phyloP scores from a whole-genome alignment of 2,329 filamentous ascomycete species.

The Aspergillus fumigatiaffinis region DNA sequence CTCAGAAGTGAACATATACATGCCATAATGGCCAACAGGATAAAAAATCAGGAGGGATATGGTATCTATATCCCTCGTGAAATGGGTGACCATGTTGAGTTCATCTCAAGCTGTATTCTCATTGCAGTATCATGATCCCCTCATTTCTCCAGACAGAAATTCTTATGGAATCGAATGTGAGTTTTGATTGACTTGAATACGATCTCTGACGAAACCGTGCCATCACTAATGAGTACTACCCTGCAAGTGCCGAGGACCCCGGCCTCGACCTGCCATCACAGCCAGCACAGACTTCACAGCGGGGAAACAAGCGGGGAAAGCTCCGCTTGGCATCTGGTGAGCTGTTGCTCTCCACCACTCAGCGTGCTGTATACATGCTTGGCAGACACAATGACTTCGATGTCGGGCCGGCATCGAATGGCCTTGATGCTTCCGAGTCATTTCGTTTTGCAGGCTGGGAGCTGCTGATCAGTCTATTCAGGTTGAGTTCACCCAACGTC shows the following conservation, averaged over 20 bases:
- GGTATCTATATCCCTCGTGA: too few species aligned
- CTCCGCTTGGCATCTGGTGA: neutral
- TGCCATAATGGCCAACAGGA: too few species aligned
- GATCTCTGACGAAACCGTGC: neutral
- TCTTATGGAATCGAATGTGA: neutral
- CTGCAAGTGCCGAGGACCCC: neutral
- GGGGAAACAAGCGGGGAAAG: neutral
- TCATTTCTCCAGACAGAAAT: too few species aligned
- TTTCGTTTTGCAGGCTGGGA: too few species aligned
- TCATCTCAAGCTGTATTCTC: too few species aligned
- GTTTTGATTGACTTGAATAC: neutral
- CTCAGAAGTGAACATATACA: too few species aligned
- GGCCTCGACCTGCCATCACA: neutral
- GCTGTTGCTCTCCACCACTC: neutral
- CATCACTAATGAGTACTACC: neutral
- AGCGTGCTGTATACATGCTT: neutral
- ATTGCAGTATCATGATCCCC: too few species aligned
- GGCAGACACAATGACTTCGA: neutral
- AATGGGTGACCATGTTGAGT: too few species aligned
- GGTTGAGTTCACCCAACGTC: neutral
- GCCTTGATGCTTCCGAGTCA: too few species aligned
- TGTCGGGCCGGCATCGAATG: neutral
- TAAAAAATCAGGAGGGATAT: too few species aligned
- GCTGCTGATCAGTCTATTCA: neutral
- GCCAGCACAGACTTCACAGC: neutral